A percentile compares a stretch with the other conserved stretches of the same genome.
Conservation (phyloP, 2,329 filamentous ascomycete species). For the Pezicula carpinea region DNA sequence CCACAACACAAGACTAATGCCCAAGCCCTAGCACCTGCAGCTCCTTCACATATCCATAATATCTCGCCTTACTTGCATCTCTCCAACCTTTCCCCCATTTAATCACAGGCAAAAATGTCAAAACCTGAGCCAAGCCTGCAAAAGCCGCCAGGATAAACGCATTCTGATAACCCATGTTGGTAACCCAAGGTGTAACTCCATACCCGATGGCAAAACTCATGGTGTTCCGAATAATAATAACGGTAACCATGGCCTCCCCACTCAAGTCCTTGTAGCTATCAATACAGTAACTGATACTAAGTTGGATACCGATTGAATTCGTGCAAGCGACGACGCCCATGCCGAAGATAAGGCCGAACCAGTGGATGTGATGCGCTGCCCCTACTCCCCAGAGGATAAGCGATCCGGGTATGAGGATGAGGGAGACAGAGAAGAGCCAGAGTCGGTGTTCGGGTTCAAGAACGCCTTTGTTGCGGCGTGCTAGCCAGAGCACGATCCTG, state of each 20-base stretch:
- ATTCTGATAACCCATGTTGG: conserved; percentile 36
- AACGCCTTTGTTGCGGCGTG: conserved; percentile 37
- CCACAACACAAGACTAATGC: background rate
- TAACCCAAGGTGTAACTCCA: conserved; percentile 43
- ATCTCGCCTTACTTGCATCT: conserved; percentile 32
- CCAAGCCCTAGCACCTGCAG: conserved; percentile 9
- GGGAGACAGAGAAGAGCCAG: conserved; percentile 28
- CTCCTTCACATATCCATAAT: conserved; percentile 33
- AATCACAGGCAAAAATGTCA: conserved; percentile 41
- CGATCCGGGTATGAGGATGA: conserved; percentile 38
- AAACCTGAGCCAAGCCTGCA: conserved; percentile 31
- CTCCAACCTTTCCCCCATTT: conserved; percentile 42
- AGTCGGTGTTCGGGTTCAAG: conserved; percentile 28
- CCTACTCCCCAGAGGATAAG: conserved; percentile 48
- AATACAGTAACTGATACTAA: conserved; percentile 41
- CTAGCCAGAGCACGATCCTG: conserved; percentile 29
- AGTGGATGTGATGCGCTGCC: conserved; percentile 41
- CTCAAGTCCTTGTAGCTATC: conserved; percentile 43
- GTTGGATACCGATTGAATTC: conserved; percentile 38
- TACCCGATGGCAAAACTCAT: conserved; percentile 47
- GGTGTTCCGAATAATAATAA: conserved; percentile 43
- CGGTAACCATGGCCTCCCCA: conserved; percentile 44
- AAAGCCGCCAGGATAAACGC: conserved; percentile 39
- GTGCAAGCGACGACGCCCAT: conserved; percentile 41
- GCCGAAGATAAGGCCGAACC: conserved; percentile 41